Evolutionary conservation across 257 asterid species (phyloP).

Genomic region (Solanum gandarillasii): DNA sequence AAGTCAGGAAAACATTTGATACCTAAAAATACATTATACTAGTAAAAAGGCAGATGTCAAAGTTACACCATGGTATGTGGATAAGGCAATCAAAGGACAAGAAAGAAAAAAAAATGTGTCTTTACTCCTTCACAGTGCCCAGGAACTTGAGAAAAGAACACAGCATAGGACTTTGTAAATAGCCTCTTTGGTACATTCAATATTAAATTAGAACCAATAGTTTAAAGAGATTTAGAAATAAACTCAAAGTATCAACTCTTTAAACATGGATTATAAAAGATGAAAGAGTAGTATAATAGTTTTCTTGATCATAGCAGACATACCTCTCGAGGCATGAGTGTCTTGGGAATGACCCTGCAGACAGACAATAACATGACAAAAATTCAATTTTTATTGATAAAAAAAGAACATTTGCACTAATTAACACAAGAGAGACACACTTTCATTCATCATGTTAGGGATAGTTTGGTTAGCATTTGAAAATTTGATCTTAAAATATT

Average conservation of each 20-base stretch:
- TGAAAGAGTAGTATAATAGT: neutral
- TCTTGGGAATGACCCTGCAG: slow-evolving; percentile 98
- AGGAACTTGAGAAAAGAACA: neutral
- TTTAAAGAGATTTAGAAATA: neutral
- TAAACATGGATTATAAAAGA: neutral
- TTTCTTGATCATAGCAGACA: slow-evolving; percentile 26
- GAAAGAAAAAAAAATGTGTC: slow-evolving; percentile 1
- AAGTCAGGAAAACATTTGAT: slow-evolving; percentile 18
- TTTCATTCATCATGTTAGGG: neutral
- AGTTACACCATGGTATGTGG: slow-evolving; percentile 14
- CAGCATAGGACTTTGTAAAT: neutral
- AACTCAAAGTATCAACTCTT: neutral
- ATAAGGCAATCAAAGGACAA: slow-evolving; percentile 28
- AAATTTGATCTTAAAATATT: neutral
- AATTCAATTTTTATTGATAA: slow-evolving; percentile 14
- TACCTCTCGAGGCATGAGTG: slow-evolving; percentile 99
- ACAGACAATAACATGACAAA: slow-evolving; percentile 63
- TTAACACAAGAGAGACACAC: neutral
- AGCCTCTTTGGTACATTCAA: neutral
- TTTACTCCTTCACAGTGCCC: neutral
- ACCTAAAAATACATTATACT: slow-evolving; percentile 15
- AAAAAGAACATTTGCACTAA: neutral
- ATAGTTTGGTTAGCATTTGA: neutral
- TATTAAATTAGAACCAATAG: neutral
- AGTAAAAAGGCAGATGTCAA: slow-evolving; percentile 25